Percentiles rank a stretch among this genome's conserved stretches.
Evolutionary conservation across 1,139 yeast genomes (phyloP).

Genomic region (Suhomyces guaymorum): DNA sequence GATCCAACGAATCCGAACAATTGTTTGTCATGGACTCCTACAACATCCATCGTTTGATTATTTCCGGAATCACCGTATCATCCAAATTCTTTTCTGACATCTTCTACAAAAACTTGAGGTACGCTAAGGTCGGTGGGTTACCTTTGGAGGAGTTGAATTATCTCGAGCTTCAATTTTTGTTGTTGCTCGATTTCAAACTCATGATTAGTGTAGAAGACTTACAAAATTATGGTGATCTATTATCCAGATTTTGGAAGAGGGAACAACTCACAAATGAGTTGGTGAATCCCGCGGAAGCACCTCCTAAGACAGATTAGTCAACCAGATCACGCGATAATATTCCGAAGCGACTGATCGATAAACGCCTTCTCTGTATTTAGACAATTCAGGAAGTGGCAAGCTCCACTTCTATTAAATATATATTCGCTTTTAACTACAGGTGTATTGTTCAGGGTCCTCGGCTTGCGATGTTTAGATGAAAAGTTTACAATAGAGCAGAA

Average conservation of each 20-base stretch:
- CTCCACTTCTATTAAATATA: too few relatives aligned
- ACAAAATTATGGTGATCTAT: conserved; percentile 84
- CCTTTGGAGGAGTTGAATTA: conserved; percentile 93
- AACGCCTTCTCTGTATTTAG: background rate
- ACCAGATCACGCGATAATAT: background rate
- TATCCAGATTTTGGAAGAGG: conserved; percentile 81
- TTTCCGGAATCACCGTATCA: conserved; percentile 95
- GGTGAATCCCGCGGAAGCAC: conserved; percentile 17
- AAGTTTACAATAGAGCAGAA: too few relatives aligned
- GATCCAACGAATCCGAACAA: conserved; percentile 43
- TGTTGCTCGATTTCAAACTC: conserved; percentile 80
- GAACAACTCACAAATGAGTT: conserved; percentile 51
- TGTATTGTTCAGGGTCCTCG: too few relatives aligned
- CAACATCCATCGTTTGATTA: conserved; percentile 89
- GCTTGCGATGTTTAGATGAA: too few relatives aligned
- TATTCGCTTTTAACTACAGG: too few relatives aligned
- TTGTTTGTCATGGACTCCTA: conserved; percentile 93
- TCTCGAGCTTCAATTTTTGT: conserved; percentile 83
- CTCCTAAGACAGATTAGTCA: conserved; percentile 13
- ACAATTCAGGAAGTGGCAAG: conserved; percentile 2
- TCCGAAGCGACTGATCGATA: too few relatives aligned
- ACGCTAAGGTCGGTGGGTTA: conserved; percentile 96
- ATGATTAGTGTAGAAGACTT: conserved; percentile 89
- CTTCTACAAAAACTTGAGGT: conserved; percentile 91
- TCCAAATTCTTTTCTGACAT: conserved; percentile 95